Evolutionary conservation across 2,329 filamentous ascomycete genomes (phyloP).

Genomic region (Fulvia fulva): DNA sequence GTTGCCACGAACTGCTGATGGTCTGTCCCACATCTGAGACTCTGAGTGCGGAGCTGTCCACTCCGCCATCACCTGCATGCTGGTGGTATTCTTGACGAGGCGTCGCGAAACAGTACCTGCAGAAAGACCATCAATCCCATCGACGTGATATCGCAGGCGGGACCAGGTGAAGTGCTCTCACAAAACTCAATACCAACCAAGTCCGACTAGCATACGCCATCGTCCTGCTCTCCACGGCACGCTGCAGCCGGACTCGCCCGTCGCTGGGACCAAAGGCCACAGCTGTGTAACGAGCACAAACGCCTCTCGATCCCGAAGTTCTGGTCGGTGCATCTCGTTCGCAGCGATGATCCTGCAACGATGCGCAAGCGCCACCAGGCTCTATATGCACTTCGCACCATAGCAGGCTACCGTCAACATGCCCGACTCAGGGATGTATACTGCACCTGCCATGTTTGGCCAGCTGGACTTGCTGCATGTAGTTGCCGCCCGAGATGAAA

Average conservation of each 20-base stretch:
- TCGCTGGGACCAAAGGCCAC: neutral
- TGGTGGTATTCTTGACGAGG: neutral
- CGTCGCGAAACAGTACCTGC: neutral
- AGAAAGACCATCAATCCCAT: neutral
- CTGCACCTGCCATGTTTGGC: neutral
- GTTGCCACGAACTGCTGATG: neutral
- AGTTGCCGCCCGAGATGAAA: neutral
- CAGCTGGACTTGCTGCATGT: neutral
- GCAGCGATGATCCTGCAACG: neutral
- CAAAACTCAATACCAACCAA: neutral
- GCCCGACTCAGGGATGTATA: neutral
- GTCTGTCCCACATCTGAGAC: neutral
- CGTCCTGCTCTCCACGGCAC: slow-evolving; percentile 1
- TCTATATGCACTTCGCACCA: neutral
- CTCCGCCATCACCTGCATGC: neutral
- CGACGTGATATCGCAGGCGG: neutral
- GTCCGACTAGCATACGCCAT: too few relatives aligned
- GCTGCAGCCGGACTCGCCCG: neutral
- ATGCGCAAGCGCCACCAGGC: neutral
- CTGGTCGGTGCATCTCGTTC: neutral
- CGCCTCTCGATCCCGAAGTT: neutral
- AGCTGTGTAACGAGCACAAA: neutral
- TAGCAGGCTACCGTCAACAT: neutral
- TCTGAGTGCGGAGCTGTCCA: neutral
- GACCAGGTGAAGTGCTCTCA: neutral